Conservation (phyloP, 257 asterid genomes). For the Scutellaria baicalensis region DNA sequence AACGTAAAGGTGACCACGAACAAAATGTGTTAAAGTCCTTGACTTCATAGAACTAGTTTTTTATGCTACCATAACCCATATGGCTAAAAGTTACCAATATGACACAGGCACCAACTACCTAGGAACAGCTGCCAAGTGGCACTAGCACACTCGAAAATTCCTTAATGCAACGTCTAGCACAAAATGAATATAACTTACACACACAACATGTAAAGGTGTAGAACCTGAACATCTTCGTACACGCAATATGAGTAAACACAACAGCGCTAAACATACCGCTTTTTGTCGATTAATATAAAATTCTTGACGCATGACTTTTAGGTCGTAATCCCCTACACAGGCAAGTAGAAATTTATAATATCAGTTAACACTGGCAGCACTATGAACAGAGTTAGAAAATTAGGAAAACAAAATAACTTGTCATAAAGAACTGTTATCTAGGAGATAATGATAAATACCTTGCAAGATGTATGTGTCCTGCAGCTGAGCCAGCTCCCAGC, state of each 20-base stretch:
- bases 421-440: conserved; percentile 3
- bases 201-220: conserved; percentile 1
- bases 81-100: not conserved
- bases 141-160: not conserved
- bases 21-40: too few relatives aligned
- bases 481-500: conserved; percentile 97
- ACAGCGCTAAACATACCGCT: conserved; percentile 45
- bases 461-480: conserved; percentile 97
- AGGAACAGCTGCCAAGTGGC: not conserved
- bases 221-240: conserved; percentile 1
- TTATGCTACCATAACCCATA: not conserved
- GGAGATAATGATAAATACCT: conserved; percentile 43
- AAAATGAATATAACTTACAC: conserved; percentile 1
- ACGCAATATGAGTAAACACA: conserved; percentile 16
- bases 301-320: conserved; percentile 99
- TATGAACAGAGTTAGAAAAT: not conserved
- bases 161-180: not conserved
- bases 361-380: conserved; percentile 9
- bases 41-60: not conserved
- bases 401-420: not conserved
- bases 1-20: too few relatives aligned
- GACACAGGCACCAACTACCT: not conserved
- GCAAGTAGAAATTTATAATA: not conserved
- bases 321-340: conserved; percentile 85
- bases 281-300: conserved; percentile 85